Percentiles rank a stretch among this genome's conserved stretches.
Evolutionary conservation across 192 early-diverging fungal species (phyloP).

Genomic region (Endogone sp.): DNA sequence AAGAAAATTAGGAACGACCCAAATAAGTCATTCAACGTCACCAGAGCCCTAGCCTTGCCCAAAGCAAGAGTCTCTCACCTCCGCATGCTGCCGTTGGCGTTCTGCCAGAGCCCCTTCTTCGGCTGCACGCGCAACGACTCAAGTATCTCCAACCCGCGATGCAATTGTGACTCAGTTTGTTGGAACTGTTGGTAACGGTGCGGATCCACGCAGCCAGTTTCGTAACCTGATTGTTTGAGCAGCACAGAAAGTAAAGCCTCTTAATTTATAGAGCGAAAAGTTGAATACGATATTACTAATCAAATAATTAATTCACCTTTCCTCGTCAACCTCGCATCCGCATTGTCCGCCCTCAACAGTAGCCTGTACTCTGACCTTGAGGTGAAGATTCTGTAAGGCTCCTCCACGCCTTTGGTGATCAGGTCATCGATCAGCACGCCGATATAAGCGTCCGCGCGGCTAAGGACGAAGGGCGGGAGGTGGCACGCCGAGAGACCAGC

Average conservation of each 20-base stretch:
- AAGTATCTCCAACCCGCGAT: constrained; percentile 42
- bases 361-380: constrained; percentile 82
- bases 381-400: constrained; percentile 82
- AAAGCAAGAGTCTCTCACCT: background rate
- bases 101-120: constrained; percentile 46
- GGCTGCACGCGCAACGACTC: constrained; percentile 43
- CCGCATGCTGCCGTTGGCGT: constrained; percentile 23
- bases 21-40: background rate
- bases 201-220: constrained; percentile 46
- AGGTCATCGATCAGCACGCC: constrained; percentile 82
- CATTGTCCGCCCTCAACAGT: constrained; percentile 72
- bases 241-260: too few relatives aligned
- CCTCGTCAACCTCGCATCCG: constrained; percentile 68
- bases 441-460: constrained; percentile 76
- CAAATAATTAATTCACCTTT: constrained; percentile 44
- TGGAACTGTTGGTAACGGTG: constrained; percentile 42
- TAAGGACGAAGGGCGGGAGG: constrained; percentile 56
- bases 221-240: constrained; percentile 40
- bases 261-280: too few relatives aligned
- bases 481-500: constrained; percentile 58
- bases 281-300: too few relatives aligned
- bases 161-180: constrained; percentile 41
- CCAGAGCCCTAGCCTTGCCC: constrained; percentile 7
- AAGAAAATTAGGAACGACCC: background rate
- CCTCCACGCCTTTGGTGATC: constrained; percentile 75